These are phyloP conservation scores for Acacia confusa DNA, from an alignment of 306 rosid species.

Conservation along the genomic window DNA sequence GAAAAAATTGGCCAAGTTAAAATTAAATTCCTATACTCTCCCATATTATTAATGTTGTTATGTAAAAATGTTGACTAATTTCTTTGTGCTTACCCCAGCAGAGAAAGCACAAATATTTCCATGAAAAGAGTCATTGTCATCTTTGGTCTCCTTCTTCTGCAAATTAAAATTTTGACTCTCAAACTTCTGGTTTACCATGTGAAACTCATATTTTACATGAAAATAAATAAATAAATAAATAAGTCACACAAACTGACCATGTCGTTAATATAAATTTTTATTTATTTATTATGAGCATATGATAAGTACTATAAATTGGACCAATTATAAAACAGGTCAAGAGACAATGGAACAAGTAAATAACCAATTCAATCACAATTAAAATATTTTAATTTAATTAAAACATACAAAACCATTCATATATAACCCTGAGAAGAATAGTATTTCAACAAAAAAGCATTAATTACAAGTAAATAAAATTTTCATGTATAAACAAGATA, in stretches of 20 bases:
- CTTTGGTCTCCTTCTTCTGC: slow-evolving; percentile 70
- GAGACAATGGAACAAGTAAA: too few relatives aligned
- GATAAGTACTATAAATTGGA: too few relatives aligned
- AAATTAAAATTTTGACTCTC: neutral
- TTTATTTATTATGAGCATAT: too few relatives aligned
- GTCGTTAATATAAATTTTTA: too few relatives aligned
- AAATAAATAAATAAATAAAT: too few relatives aligned
- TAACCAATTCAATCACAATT: neutral
- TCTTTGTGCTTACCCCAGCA: slow-evolving; percentile 60
- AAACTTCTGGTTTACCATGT: too few relatives aligned
- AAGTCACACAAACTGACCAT: neutral
- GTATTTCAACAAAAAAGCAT: too few relatives aligned
- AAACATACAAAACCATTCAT: too few relatives aligned
- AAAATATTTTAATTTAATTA: too few relatives aligned
- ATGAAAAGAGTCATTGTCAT: slow-evolving; percentile 56
- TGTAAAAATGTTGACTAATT: neutral
- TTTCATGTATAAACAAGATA: neutral
- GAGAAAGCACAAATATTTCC: slow-evolving; percentile 78
- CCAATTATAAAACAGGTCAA: too few relatives aligned
- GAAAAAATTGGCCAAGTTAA: neutral
- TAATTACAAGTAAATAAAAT: too few relatives aligned
- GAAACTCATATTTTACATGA: too few relatives aligned
- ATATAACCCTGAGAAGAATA: neutral
- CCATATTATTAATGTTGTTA: neutral
- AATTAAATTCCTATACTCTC: neutral